phyloP scores from a whole-genome alignment of 331 rosid species.

The Quercus lobata region DNA sequence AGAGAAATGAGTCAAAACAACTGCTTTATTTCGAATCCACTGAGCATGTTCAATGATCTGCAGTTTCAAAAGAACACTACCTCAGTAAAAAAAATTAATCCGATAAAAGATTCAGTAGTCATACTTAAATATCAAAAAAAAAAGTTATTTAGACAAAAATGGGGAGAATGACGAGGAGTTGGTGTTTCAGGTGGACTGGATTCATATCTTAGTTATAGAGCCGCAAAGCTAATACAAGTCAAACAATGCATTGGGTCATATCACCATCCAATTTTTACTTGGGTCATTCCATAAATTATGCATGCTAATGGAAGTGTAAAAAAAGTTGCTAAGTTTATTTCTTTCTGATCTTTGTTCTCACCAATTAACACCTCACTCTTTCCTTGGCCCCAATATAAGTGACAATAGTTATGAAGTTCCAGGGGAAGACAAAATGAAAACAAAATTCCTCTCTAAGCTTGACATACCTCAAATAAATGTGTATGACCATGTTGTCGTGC shows the following conservation, averaged over 20 bases:
- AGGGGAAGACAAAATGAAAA: neutral
- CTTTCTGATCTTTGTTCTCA: neutral
- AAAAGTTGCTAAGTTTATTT: neutral
- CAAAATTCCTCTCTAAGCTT: neutral
- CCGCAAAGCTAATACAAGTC: neutral
- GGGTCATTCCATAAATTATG: neutral
- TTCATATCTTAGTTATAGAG: neutral
- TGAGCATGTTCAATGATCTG: constrained; percentile 75
- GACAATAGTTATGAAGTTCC: neutral
- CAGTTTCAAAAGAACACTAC: constrained; percentile 16
- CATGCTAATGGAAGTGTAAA: neutral
- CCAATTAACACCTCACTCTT: neutral
- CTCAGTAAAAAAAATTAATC: constrained; percentile 1
- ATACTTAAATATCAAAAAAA: constrained; percentile 1
- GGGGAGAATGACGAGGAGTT: neutral
- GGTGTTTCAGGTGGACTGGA: neutral
- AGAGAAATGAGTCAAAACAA: constrained; percentile 91
- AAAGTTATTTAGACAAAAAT: neutral
- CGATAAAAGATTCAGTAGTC: constrained; percentile 5
- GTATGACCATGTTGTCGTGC: constrained; percentile 90
- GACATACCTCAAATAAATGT: constrained; percentile 70
- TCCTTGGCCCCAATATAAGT: neutral
- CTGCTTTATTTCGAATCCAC: constrained; percentile 90
- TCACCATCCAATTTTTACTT: neutral
- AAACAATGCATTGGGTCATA: constrained; percentile 1